phyloP scores from a whole-genome alignment of 345 rosid genomes.

The Citrus inodora region DNA sequence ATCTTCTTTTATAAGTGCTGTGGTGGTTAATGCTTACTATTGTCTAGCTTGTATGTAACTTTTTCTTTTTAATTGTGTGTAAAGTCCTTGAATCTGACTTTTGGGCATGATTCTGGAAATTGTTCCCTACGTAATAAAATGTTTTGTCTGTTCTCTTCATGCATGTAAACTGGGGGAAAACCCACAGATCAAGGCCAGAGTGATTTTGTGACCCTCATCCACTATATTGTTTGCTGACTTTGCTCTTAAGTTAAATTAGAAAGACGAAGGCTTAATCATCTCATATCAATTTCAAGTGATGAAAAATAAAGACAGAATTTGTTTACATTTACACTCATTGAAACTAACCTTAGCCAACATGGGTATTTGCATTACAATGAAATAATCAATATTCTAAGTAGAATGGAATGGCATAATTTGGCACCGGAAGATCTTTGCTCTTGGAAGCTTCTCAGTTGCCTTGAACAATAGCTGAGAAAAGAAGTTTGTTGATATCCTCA shows the following conservation, averaged over 20 bases:
- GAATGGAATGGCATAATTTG: background rate
- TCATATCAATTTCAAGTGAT: too few species aligned
- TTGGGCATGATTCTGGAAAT: background rate
- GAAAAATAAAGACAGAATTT: background rate
- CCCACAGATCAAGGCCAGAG: background rate
- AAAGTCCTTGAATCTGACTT: too few species aligned
- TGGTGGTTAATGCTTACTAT: background rate
- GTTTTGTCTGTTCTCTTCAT: background rate
- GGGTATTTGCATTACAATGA: background rate
- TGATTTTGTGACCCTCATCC: background rate
- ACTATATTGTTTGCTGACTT: background rate
- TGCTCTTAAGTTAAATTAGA: background rate
- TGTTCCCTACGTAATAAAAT: background rate
- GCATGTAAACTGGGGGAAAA: background rate
- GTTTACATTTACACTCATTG: background rate
- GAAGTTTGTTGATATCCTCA: conserved; percentile 65
- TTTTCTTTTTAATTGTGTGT: background rate
- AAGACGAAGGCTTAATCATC: background rate
- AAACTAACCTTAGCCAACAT: background rate
- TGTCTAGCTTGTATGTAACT: background rate
- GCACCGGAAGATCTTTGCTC: background rate
- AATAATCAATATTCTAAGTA: background rate
- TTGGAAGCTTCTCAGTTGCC: conserved; percentile 26
- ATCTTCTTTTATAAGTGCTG: background rate
- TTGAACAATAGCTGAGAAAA: conserved; percentile 73